These are phyloP conservation scores for Neofusicoccum cordaticola DNA, from an alignment of 2,329 filamentous ascomycete species.

Conservation along the genomic window DNA sequence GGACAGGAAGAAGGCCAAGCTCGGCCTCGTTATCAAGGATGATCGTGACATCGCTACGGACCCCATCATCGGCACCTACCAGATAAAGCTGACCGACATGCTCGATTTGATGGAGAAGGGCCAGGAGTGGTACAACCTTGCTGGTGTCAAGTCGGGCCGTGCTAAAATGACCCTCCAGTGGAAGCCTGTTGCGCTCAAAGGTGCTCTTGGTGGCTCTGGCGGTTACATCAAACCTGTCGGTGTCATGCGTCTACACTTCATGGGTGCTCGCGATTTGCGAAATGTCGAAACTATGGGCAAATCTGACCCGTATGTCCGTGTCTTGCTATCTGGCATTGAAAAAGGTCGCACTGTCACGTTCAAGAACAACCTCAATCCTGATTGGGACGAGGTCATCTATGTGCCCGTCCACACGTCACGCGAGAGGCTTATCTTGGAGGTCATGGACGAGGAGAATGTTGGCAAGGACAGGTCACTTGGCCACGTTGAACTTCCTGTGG, in stretches of 20 bases:
- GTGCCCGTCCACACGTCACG: conserved; percentile 81
- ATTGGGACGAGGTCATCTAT: conserved; percentile 95
- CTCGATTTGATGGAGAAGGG: conserved; percentile 86
- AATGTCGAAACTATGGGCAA: conserved; percentile 96
- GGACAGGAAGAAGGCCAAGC: conserved; percentile 82
- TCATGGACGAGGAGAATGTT: conserved; percentile 94
- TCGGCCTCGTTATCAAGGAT: conserved; percentile 92
- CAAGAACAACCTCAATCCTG: conserved; percentile 90
- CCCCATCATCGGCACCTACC: conserved; percentile 83
- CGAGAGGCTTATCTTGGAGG: conserved; percentile 83
- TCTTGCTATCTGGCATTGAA: conserved; percentile 84
- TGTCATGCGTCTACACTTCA: conserved; percentile 91
- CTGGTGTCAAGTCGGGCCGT: conserved; percentile 76
- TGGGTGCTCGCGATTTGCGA: conserved; percentile 75
- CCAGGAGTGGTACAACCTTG: conserved; percentile 92
- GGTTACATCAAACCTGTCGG: conserved; percentile 93
- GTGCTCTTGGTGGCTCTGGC: conserved; percentile 70
- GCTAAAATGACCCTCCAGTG: conserved; percentile 90
- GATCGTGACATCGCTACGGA: conserved; percentile 83
- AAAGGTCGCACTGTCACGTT: conserved; percentile 93
- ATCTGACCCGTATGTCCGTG: conserved; percentile 89
- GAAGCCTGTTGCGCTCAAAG: conserved; percentile 88
- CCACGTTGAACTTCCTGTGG: conserved; percentile 69
- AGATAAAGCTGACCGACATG: conserved; percentile 94
- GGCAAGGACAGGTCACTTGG: conserved; percentile 89